Conservation (phyloP, 139 green algal species). For the Ettlia oleoabundans region DNA sequence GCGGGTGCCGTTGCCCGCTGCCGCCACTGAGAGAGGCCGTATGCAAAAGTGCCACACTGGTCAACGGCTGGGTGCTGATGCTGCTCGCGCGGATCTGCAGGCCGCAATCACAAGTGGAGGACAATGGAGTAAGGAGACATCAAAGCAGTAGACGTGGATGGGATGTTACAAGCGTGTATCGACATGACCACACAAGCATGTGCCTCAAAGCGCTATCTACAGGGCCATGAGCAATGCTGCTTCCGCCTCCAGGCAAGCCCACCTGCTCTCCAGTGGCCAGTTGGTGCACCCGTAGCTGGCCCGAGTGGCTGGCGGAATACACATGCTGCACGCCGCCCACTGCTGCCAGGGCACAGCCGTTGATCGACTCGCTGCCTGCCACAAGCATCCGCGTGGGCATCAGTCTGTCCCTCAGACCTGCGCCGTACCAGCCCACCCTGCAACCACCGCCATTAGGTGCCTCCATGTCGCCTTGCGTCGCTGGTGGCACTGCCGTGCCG, state of each 20-base stretch:
- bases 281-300: slow-evolving; percentile 57
- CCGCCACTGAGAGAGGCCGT: not conserved
- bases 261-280: slow-evolving; percentile 29
- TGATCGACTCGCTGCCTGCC: slow-evolving; percentile 35
- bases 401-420: slow-evolving; percentile 33
- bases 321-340: not conserved
- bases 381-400: slow-evolving; percentile 22
- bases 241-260: not conserved
- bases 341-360: slow-evolving; percentile 28
- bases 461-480: no score
- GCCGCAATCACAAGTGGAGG: not conserved
- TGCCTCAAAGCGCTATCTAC: no score
- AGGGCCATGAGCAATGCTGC: no score
- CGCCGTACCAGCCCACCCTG: not conserved
- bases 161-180: no score
- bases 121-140: not conserved
- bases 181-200: no score
- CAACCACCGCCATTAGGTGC: not conserved
- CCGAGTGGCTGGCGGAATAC: slow-evolving; percentile 35
- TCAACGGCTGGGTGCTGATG: slow-evolving; percentile 45
- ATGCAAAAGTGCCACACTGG: slow-evolving; percentile 58
- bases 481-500: not conserved
- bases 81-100: slow-evolving; percentile 30
- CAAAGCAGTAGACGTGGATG: not conserved
- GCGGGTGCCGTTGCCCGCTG: slow-evolving; percentile 35